A percentile compares a stretch with the other conserved stretches of the same genome.
Evolutionary conservation across 257 asterid species (phyloP).

Genomic region (Fraxinus excelsior): DNA sequence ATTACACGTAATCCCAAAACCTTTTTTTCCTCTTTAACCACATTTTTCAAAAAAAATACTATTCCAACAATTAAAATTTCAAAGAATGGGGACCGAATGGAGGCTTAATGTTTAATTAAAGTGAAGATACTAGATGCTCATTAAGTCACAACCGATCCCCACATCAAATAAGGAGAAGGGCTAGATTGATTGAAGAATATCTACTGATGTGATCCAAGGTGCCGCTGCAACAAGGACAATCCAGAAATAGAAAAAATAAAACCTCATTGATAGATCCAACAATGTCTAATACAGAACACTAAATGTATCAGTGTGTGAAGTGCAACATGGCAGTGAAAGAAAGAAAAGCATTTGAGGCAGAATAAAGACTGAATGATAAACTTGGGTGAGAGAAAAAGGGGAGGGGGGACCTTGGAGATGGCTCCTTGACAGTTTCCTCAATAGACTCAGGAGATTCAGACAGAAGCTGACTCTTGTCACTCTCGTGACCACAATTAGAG

Average conservation of each 20-base stretch:
- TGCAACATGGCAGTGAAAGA: conserved; percentile 2
- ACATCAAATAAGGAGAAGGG: no score
- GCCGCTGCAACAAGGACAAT: no score
- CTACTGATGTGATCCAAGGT: no score
- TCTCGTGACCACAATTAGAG: conserved; percentile 42
- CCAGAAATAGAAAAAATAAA: background rate
- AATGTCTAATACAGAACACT: background rate
- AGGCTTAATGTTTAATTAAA: no score
- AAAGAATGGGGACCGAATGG: no score
- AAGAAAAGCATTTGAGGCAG: conserved; percentile 11
- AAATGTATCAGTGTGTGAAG: background rate
- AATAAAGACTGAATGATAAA: conserved; percentile 14
- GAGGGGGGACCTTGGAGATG: conserved; percentile 56
- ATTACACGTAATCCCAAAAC: no score
- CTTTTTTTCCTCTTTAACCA: no score
- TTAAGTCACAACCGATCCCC: background rate
- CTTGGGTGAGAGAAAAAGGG: conserved; percentile 20
- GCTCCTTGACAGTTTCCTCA: conserved; percentile 64
- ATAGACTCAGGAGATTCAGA: conserved; percentile 57
- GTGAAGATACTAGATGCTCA: background rate
- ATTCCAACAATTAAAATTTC: no score
- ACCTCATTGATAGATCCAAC: background rate
- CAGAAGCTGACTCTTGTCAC: conserved; percentile 41
- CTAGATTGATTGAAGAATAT: no score
- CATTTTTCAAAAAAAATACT: no score